Percentiles rank a stretch among this genome's conserved stretches.
phyloP scores from a whole-genome alignment of 2,329 filamentous ascomycete genomes.

The Epicoccum sorghinum region DNA sequence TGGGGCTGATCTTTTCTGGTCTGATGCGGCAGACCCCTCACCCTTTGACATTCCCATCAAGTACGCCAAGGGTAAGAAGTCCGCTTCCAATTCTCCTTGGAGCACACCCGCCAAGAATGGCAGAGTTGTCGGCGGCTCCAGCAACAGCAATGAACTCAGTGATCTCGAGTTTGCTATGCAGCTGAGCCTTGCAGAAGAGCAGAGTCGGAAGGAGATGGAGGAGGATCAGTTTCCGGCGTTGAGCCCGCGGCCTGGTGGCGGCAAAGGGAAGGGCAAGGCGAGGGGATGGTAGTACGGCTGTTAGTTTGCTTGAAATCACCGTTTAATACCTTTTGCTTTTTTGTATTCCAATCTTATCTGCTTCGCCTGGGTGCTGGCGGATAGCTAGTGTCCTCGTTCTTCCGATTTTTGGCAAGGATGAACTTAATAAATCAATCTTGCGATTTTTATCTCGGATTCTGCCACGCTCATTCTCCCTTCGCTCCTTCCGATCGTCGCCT shows the following conservation, averaged over 20 bases:
- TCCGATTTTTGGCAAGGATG: not conserved
- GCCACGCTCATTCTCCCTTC: no score
- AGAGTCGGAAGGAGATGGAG: conserved; percentile 52
- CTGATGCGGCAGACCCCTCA: conserved; percentile 16
- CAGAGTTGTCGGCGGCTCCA: conserved; percentile 44
- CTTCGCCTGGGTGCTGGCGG: not conserved
- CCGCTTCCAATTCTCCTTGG: conserved; percentile 25
- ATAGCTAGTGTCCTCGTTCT: not conserved
- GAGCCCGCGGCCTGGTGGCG: conserved; percentile 21
- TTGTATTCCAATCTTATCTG: not conserved
- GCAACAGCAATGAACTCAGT: conserved; percentile 53
- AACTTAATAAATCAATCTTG: no score
- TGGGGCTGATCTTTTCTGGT: conserved; percentile 9
- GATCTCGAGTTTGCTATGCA: conserved; percentile 68
- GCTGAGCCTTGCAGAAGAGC: conserved; percentile 65
- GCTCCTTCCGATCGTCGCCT: no score
- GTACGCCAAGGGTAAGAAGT: conserved; percentile 49
- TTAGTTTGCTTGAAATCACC: not conserved
- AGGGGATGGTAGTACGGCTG: conserved; percentile 23
- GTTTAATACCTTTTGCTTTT: conserved; percentile 2
- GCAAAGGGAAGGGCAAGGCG: conserved; percentile 39
- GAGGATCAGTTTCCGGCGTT: conserved; percentile 40
- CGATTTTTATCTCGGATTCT: no score
- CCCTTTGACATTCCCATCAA: conserved; percentile 55
- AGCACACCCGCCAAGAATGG: conserved; percentile 35